These are phyloP conservation scores for Microglena sp. DNA, from an alignment of 139 green algal genomes.

Conservation along the genomic window DNA sequence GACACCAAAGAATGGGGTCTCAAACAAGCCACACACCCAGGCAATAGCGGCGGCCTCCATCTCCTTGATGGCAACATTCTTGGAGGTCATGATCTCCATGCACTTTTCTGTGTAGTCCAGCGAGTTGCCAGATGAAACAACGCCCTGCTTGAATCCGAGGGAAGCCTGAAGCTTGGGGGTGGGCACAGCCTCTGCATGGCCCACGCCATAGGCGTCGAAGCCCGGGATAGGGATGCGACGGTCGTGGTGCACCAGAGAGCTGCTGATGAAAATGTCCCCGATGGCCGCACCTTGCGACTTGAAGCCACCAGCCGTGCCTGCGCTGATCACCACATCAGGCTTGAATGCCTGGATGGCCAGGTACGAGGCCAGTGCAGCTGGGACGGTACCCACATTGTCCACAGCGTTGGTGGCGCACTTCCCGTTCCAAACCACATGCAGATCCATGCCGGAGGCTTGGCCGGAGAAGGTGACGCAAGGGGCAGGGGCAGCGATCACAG, in stretches of 20 bases:
- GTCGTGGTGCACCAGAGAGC: slow-evolving; percentile 81
- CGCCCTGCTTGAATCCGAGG: slow-evolving; percentile 58
- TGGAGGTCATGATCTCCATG: slow-evolving; percentile 61
- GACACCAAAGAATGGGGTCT: slow-evolving; percentile 47
- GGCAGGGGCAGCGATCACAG: slow-evolving; percentile 44
- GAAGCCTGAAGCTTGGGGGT: slow-evolving; percentile 30
- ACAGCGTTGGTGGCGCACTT: slow-evolving; percentile 54
- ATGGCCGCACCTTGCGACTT: slow-evolving; percentile 73
- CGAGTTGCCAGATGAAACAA: slow-evolving; percentile 72
- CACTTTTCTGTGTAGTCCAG: slow-evolving; percentile 76
- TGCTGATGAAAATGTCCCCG: slow-evolving; percentile 82
- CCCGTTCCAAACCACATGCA: slow-evolving; percentile 76
- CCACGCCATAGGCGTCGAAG: slow-evolving; percentile 71
- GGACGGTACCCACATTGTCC: slow-evolving; percentile 84
- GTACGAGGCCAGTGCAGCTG: slow-evolving; percentile 77
- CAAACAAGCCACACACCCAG: slow-evolving; percentile 57
- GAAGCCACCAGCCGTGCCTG: slow-evolving; percentile 90
- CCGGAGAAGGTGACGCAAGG: slow-evolving; percentile 62
- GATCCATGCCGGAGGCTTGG: slow-evolving; percentile 21
- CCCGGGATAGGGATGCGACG: slow-evolving; percentile 75
- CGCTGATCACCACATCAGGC: slow-evolving; percentile 86
- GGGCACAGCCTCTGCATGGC: slow-evolving; percentile 27
- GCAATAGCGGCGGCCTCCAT: slow-evolving; percentile 88
- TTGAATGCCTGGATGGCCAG: slow-evolving; percentile 59
- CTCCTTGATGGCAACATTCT: slow-evolving; percentile 77